Evolutionary conservation across 2,329 filamentous ascomycete species (phyloP).

Genomic region (Colletotrichum coccodes): DNA sequence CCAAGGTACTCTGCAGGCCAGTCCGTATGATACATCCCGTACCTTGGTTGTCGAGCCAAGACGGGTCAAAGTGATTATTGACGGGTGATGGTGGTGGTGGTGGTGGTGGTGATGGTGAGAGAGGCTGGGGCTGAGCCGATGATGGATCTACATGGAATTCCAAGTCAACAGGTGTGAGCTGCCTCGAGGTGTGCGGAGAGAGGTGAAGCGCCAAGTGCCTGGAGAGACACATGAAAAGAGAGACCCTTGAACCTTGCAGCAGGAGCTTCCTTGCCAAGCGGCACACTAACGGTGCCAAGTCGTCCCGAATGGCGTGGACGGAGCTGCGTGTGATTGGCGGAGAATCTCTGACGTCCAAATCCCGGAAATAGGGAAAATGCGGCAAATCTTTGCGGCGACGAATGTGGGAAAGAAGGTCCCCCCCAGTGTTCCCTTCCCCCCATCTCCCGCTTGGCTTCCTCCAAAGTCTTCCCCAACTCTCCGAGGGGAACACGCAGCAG

Average conservation of each 20-base stretch:
- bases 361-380: slow-evolving; percentile 34
- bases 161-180: neutral
- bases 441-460: neutral
- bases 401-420: neutral
- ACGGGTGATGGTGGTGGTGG: neutral
- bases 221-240: neutral
- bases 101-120: neutral
- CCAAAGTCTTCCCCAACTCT: neutral
- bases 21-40: no score
- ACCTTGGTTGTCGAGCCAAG: slow-evolving; percentile 3
- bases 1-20: neutral
- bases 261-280: slow-evolving; percentile 19
- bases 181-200: neutral
- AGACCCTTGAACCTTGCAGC: slow-evolving; percentile 6
- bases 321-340: slow-evolving; percentile 27
- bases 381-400: slow-evolving; percentile 30
- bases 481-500: no score
- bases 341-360: slow-evolving; percentile 28
- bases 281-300: slow-evolving; percentile 29
- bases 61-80: slow-evolving; percentile 6
- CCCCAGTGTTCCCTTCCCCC: neutral
- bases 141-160: neutral
- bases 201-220: neutral
- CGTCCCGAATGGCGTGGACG: slow-evolving; percentile 1
- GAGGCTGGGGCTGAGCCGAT: neutral